Percentiles rank a stretch among this genome's conserved stretches.
These are phyloP conservation scores for Haplosporangium sp. DNA, from an alignment of 371 early-diverging fungal species.

Conservation along the genomic window DNA sequence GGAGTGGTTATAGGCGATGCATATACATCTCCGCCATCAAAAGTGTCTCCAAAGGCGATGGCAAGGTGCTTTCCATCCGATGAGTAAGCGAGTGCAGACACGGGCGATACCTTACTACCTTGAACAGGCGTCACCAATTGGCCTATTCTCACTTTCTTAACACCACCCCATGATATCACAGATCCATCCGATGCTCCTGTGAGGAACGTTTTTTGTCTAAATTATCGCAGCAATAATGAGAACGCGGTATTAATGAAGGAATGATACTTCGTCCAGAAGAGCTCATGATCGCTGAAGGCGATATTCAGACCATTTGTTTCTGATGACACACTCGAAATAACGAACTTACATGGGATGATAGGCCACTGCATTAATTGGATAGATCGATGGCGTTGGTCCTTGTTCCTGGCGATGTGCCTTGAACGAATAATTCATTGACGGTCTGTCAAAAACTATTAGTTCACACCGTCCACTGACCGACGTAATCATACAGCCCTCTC, in stretches of 20 bases:
- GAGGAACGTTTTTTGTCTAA: neutral
- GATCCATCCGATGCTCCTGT: constrained; percentile 8
- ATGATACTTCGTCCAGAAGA: too few species aligned
- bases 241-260: too few species aligned
- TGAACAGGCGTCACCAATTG: neutral
- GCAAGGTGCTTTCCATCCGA: neutral
- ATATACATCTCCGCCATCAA: neutral
- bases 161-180: constrained; percentile 1
- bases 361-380: constrained; percentile 1
- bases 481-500: neutral
- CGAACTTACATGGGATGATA: constrained; percentile 2
- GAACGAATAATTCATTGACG: neutral
- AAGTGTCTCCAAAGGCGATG: constrained; percentile 2
- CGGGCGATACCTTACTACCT: neutral
- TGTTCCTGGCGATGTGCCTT: neutral
- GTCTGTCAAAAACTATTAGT: neutral
- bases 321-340: neutral
- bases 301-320: neutral
- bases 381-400: neutral
- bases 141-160: too few species aligned
- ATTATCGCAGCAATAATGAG: too few species aligned
- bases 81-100: constrained; percentile 6
- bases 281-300: too few species aligned
- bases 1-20: too few species aligned
- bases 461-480: neutral